phyloP scores from a whole-genome alignment of 2,329 filamentous ascomycete genomes.

The Phyllosticta ampelicida region DNA sequence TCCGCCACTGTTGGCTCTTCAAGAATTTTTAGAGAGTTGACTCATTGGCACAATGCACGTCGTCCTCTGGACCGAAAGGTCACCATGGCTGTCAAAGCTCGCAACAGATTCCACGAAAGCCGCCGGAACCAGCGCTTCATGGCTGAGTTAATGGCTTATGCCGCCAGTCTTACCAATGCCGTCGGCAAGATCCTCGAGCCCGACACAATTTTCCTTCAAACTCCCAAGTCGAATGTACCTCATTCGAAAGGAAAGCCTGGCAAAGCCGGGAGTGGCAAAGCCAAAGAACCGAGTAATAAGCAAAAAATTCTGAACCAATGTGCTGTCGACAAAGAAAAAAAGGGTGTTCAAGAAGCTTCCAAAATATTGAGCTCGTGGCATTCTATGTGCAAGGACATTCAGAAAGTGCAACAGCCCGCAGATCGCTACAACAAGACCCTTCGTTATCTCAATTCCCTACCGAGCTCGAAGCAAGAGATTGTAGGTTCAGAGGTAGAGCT shows the following conservation, averaged over 20 bases:
- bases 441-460: slow-evolving; percentile 37
- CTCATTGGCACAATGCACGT: slow-evolving; percentile 55
- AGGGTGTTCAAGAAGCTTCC: slow-evolving; percentile 30
- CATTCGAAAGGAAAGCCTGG: background rate
- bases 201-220: slow-evolving; percentile 47
- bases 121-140: slow-evolving; percentile 53
- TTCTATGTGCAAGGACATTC: slow-evolving; percentile 32
- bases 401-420: slow-evolving; percentile 34
- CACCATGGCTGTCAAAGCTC: slow-evolving; percentile 22
- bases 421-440: slow-evolving; percentile 40
- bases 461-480: slow-evolving; percentile 27
- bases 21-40: slow-evolving; percentile 37
- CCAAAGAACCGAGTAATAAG: slow-evolving; percentile 18
- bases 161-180: slow-evolving; percentile 57
- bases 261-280: slow-evolving; percentile 1
- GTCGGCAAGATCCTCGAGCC: slow-evolving; percentile 53
- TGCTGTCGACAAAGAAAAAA: slow-evolving; percentile 31
- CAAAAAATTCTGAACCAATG: slow-evolving; percentile 35
- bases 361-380: slow-evolving; percentile 38
- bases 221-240: slow-evolving; percentile 11
- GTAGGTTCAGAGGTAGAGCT: slow-evolving; percentile 37
- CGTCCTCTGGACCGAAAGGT: slow-evolving; percentile 37
- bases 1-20: slow-evolving; percentile 17
- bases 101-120: slow-evolving; percentile 26
- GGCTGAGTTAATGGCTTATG: slow-evolving; percentile 57